Evolutionary conservation across 164 flowering plant species (phyloP), one percentile per base, ranked within the genome.

Genomic region (Magnolia changhungtana): DNA sequence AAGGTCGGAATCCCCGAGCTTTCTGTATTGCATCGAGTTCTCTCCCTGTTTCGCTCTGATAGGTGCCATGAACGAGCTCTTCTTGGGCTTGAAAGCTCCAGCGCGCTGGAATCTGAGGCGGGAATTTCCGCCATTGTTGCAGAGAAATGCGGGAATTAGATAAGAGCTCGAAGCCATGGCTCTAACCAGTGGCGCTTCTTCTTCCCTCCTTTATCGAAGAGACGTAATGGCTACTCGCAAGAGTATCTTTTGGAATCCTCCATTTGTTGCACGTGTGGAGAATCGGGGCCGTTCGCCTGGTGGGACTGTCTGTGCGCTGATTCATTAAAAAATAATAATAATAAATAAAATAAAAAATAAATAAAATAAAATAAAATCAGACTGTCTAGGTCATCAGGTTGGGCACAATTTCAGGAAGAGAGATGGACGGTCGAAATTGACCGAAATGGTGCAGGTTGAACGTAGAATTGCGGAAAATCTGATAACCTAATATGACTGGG

Each of bases 1-100:
- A 69, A 95, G 97, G 74, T 95, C 98, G 9, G 98, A 95, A 74
- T 93, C 97, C 1, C 98, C 98, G 29, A 93, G 91, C 72, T 91
- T 93, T 75, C 88, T 83, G 78, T 88, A 91, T 86, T 90, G 82
- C 83, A 95, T 75, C 51, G 74, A 78, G 31, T 84, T 86, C 74
- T 81, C 72, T 16, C 72, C 87, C 11, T 59, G 75, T 27, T 74
- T 82, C 16, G 90, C 88, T 59, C 69, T 50, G 50, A 86, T 74
- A 74, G 79, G 24, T 23, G 73, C 64, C 27, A 8, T 37, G 64
- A 21, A 23, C 16, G 45, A 21, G n/a, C 37, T 69, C 27, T 23
- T 27, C 31, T n/a, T 58, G 20, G 8, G 19, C 63, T 67, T 67
- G 50, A 52, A 24, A 51, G 63, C 66, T 19, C 72, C n/a, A 14